Base-by-base conservation (phyloP, 768 basidiomycete species). In the Pleurotus giganteus region DNA sequence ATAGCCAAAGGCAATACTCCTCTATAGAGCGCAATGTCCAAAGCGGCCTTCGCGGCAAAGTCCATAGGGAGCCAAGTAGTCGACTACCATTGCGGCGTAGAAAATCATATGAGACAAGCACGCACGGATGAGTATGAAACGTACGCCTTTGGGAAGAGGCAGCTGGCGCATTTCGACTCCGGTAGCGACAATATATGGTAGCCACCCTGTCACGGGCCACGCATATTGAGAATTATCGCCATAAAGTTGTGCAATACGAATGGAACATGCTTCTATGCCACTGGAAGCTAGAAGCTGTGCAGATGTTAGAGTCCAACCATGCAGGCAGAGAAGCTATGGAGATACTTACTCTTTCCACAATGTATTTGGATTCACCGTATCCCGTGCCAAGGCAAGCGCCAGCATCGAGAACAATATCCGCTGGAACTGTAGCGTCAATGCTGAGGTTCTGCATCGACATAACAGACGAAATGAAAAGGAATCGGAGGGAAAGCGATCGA, bases 401-500 rank as follows among this genome's bases (percentile, higher is more conserved):
- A 0, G 66, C 58, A 41, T 69, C 66, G 2, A 34, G 19, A 8
- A 68, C 54, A 13, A 68, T 47, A 27, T 65, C 59, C 47, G 69
- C 69, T 4, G 70, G 70, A 36, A 65, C 68, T 17, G 59, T 58
- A 1, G 66, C 69, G 7, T 55, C 51, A 5, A 57, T 42, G 15
- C 57, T 56, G 65, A 67, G 70, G 17, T 58, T 50, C 36, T 61
- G 61, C 42, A 55, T 28, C 23, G 50, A 17, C 4, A 32, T 36
- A 2, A 76, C 60, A 2, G 75, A 75, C 5, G 69, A 71, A 9
- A 69, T 71, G 58, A 73, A 78, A 52, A 75, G 23, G 53, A 75
- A 63, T 12, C 66, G 61, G 1, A 66, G 58, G 24, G 61, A 60
- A 17, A 29, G 17, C 0, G 52, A 24, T 45, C 34, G 54, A 21